phyloP scores from a whole-genome alignment of 139 green algal species.

The Mesotaenium endlicherianum region DNA sequence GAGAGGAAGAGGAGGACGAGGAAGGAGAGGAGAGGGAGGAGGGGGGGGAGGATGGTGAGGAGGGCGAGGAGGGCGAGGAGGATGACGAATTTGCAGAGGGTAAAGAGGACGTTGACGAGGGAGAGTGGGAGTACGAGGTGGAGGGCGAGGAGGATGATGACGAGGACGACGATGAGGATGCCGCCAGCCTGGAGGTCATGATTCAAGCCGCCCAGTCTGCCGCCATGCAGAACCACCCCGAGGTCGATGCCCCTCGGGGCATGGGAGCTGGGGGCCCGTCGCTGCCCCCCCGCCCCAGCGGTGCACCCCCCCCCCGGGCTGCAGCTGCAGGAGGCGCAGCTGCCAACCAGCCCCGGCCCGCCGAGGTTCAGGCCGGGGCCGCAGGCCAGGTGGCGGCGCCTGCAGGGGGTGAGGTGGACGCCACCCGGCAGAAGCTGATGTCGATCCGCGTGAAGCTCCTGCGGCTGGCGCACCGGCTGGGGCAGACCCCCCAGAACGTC shows the following conservation, averaged over 20 bases:
- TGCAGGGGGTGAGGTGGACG: constrained; percentile 15
- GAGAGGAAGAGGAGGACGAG: constrained; percentile 23
- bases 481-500: constrained; percentile 46
- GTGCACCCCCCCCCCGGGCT: background rate
- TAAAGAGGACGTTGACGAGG: constrained; percentile 32
- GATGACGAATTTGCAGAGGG: constrained; percentile 8
- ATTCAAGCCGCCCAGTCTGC: background rate
- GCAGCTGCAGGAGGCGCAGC: background rate
- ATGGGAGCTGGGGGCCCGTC: background rate
- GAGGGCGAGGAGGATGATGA: constrained; percentile 38
- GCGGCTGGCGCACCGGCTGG: constrained; percentile 61
- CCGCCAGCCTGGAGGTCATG: background rate
- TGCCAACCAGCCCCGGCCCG: background rate
- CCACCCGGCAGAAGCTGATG: constrained; percentile 53
- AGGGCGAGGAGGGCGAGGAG: constrained; percentile 1
- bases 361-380: background rate
- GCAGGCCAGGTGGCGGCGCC: background rate
- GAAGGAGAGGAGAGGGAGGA: constrained; percentile 30
- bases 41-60: constrained; percentile 1
- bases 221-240: background rate
- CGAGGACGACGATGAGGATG: constrained; percentile 19
- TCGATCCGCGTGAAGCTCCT: constrained; percentile 66
- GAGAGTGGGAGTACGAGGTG: constrained; percentile 12
- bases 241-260: background rate
- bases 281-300: background rate